phyloP scores from a whole-genome alignment of 2,329 filamentous ascomycete genomes.

The Calonectria hawksworthii region DNA sequence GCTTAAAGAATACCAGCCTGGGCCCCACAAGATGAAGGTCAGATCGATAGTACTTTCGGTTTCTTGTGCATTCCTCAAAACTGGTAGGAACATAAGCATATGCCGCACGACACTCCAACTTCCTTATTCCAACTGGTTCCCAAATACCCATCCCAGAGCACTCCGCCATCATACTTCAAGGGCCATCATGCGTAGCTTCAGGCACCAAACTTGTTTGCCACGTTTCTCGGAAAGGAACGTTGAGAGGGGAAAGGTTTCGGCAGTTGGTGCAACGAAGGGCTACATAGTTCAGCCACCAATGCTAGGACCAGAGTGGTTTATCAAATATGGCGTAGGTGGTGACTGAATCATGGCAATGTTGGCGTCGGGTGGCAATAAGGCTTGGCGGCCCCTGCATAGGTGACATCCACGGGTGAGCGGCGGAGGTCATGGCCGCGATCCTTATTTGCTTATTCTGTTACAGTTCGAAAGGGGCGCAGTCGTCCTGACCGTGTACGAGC shows the following conservation, averaged over 20 bases:
- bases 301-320: neutral
- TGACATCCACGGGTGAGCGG: neutral
- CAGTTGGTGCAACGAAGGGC: neutral
- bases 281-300: neutral
- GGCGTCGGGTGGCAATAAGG: neutral
- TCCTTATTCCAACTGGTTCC: neutral
- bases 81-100: neutral
- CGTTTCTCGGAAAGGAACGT: constrained; percentile 3
- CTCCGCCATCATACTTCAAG: neutral
- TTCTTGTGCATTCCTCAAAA: neutral
- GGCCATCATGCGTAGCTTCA: neutral
- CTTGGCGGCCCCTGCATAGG: constrained; percentile 8
- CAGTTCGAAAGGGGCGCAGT: neutral
- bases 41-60: neutral
- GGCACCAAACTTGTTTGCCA: constrained; percentile 18
- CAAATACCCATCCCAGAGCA: neutral
- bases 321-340: neutral
- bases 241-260: neutral
- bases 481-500: neutral
- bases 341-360: constrained; percentile 5
- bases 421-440: neutral
- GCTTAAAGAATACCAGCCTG: neutral
- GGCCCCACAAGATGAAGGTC: neutral
- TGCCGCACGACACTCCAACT: neutral
- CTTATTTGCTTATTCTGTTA: neutral